Evolutionary conservation across 805 yeast species (phyloP), one percentile per base, ranked within the genome.

Genomic region (Spathaspora sp.): DNA sequence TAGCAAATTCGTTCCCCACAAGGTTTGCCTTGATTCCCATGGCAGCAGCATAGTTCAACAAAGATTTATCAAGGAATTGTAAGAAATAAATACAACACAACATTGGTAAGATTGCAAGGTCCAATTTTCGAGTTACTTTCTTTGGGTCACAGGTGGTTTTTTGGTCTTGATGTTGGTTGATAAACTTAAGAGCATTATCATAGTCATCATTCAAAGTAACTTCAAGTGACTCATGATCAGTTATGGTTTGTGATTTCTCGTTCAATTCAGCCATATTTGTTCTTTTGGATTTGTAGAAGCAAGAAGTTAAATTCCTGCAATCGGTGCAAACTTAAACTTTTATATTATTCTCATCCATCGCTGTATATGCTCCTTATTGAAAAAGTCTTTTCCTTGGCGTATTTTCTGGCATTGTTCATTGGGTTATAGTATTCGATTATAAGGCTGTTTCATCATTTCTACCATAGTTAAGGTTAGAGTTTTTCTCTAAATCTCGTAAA

Each of bases 41-140:
- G 1, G 83, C 82, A 14, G 84, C 84, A 2, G 87, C 84, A 59
- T 82, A 81, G 55, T 82, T 82, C 40, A 80, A 64, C 48, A 83
- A 64, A n/a, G 80, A 73, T 58, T 83, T 83, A 56, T 83, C 88
- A 51, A 82, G 65, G 57, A 80, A 80, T 67, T 82, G 85, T 16
- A 82, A 64, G 51, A 82, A 76, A 56, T 83, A 83, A 12, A 81
- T 75, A 38, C 74, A 67, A 56, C 85, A 79, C 56, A 83, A 62
- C 28, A 81, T 64, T 0, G 83, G 73, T 61, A 81, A 60, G 17
- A 83, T 68, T 42, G 75, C 67, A 6, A 51, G 42, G 61, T 83
- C 87, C n/a, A 82, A 65, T 58, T 77, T 80, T 16, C 66, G 47
- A n/a, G 52, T 49, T 35, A 49, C 48, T 17, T 28, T 55, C 29